These are phyloP conservation scores for Withania somnifera DNA, from an alignment of 305 asterid genomes.

Conservation along the genomic window DNA sequence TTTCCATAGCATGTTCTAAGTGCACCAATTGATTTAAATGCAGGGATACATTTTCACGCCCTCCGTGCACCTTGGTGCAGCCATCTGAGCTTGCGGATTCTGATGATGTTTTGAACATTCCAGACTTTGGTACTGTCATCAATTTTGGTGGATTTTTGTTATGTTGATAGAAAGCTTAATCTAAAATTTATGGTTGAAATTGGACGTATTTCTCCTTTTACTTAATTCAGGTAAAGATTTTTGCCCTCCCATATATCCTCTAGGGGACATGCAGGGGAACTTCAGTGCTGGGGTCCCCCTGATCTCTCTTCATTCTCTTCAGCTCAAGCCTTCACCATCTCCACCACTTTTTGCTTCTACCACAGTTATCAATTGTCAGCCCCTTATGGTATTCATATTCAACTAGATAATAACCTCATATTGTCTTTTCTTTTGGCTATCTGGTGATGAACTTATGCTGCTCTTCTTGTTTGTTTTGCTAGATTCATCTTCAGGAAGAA, in stretches of 20 bases:
- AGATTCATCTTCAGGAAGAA: slow-evolving; percentile 98
- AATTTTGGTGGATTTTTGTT: not conserved
- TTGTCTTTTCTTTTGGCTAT: not conserved
- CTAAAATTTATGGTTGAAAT: slow-evolving; percentile 9
- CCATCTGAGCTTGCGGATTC: slow-evolving; percentile 65
- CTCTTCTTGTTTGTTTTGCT: slow-evolving; percentile 21
- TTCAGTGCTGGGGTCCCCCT: slow-evolving; percentile 51
- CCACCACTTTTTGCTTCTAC: slow-evolving; percentile 90
- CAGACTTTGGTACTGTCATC: slow-evolving; percentile 65
- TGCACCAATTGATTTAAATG: slow-evolving; percentile 14
- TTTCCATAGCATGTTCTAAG: not conserved
- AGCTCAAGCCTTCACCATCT: slow-evolving; percentile 74
- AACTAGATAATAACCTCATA: not conserved
- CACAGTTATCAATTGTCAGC: slow-evolving; percentile 80
- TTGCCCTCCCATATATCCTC: slow-evolving; percentile 91
- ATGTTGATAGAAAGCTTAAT: not conserved
- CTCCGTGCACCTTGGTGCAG: slow-evolving; percentile 86
- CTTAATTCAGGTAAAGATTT: slow-evolving; percentile 53
- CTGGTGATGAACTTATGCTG: not conserved
- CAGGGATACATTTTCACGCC: slow-evolving; percentile 94
- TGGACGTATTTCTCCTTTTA: slow-evolving; percentile 15
- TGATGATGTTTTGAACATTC: slow-evolving; percentile 36
- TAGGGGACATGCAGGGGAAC: slow-evolving; percentile 65
- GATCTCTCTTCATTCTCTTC: slow-evolving; percentile 69
- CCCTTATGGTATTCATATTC: slow-evolving; percentile 54